Percentiles rank a stretch among this genome's conserved stretches.
phyloP scores from a whole-genome alignment of 352 stramenopile species.

The Aphanomyces cochlioides region DNA sequence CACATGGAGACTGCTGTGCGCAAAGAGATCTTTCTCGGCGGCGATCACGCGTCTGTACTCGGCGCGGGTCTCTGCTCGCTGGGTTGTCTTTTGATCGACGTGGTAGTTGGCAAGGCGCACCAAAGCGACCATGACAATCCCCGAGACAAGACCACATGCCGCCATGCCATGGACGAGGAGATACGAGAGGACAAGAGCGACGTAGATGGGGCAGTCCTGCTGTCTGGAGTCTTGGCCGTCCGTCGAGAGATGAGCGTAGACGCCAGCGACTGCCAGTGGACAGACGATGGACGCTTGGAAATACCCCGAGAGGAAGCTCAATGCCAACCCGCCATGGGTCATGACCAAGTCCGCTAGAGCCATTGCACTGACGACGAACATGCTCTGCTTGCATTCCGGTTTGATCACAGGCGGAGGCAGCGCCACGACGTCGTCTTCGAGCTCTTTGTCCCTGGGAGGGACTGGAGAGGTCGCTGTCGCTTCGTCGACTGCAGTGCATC shows the following conservation, averaged over 20 bases:
- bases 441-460: background rate
- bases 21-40: slow-evolving; percentile 24
- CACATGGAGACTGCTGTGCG: background rate
- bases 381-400: no score
- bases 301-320: background rate
- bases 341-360: background rate
- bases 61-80: background rate
- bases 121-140: background rate
- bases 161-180: slow-evolving; percentile 20
- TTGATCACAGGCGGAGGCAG: background rate
- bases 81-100: background rate
- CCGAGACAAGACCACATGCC: background rate
- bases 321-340: background rate
- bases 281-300: background rate
- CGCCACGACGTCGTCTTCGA: background rate
- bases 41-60: background rate
- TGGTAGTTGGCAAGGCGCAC: background rate
- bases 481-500: background rate
- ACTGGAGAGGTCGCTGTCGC: background rate
- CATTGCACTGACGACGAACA: background rate
- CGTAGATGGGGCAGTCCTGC: background rate
- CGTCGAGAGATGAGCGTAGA: slow-evolving; percentile 5
- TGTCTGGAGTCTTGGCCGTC: background rate
- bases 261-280: slow-evolving; percentile 21
- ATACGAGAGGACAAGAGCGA: background rate